Percentiles rank a stretch among this genome's conserved stretches.
Evolutionary conservation across 2,329 filamentous ascomycete genomes (phyloP).

Genomic region (Cladosporium oxysporum): DNA sequence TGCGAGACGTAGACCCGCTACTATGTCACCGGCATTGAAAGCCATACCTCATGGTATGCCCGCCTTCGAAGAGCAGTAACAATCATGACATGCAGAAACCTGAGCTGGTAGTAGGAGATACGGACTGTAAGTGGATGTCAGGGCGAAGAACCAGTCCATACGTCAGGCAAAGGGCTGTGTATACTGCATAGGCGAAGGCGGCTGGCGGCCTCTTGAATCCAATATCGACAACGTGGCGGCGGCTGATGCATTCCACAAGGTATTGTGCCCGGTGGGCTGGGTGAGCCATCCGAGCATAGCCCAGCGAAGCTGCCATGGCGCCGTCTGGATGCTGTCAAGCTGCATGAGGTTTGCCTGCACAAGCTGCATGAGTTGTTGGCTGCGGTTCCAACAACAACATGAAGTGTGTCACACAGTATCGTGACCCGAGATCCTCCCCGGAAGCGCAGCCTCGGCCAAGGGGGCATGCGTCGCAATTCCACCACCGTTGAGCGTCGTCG

Average conservation of each 20-base stretch:
- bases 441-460: not conserved
- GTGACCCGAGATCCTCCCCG: not conserved
- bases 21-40: conserved; percentile 24
- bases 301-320: not conserved
- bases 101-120: not conserved
- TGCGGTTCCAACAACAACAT: not conserved
- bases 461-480: not conserved
- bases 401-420: not conserved
- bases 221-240: not conserved
- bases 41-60: not conserved
- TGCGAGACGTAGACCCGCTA: conserved; percentile 24
- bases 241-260: not conserved
- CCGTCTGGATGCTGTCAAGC: not conserved
- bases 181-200: not conserved
- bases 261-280: not conserved
- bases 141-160: not conserved
- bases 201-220: not conserved
- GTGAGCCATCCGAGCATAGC: not conserved
- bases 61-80: not conserved
- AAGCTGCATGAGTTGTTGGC: not conserved
- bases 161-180: not conserved
- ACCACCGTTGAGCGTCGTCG: not conserved
- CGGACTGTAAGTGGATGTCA: not conserved
- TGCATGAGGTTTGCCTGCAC: not conserved
- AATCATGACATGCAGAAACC: not conserved